A percentile compares a stretch with the other conserved stretches of the same genome.
phyloP scores from a whole-genome alignment of 2,329 filamentous ascomycete species.

The Bipolaris sorokiniana region DNA sequence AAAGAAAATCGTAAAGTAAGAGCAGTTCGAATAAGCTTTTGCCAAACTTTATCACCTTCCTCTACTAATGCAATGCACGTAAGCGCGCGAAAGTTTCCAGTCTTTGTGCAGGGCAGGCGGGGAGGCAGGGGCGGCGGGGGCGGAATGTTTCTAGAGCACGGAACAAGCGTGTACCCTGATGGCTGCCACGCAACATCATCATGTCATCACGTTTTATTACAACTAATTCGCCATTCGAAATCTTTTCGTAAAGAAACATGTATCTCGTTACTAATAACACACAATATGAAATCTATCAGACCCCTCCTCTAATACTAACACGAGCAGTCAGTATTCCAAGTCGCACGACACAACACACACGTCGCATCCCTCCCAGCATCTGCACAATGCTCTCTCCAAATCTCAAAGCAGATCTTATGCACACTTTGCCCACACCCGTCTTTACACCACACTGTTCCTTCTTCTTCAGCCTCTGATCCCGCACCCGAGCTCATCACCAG shows the following conservation, averaged over 20 bases:
- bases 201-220: neutral
- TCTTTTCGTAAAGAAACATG: neutral
- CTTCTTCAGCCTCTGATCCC: neutral
- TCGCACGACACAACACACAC: neutral
- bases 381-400: conserved; percentile 13
- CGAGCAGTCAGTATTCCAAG: neutral
- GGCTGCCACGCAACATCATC: neutral
- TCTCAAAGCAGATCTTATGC: conserved; percentile 19
- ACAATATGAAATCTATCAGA: neutral
- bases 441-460: conserved; percentile 23
- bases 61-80: neutral
- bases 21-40: conserved; percentile 2
- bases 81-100: neutral
- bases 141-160: neutral
- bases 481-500: neutral
- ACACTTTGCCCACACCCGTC: conserved; percentile 23
- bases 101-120: neutral
- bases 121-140: too few relatives aligned
- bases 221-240: neutral
- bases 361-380: neutral
- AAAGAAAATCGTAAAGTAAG: too few relatives aligned
- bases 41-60: neutral
- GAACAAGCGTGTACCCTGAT: neutral
- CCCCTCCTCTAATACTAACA: neutral
- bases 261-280: neutral